Conservation (phyloP, 257 asterid genomes). For the Craterostigma plantagineum region DNA sequence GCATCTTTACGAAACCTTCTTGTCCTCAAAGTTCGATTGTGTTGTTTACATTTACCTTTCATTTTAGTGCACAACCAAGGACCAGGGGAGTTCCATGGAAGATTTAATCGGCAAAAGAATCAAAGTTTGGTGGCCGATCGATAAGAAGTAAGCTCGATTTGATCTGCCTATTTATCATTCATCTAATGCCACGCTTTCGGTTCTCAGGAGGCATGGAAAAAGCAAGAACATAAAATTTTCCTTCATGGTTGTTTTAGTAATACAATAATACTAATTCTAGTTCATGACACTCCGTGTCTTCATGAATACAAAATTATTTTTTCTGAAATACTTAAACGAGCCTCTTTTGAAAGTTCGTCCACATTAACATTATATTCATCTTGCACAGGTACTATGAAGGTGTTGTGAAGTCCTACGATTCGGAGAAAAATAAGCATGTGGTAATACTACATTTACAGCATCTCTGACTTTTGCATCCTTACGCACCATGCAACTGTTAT, state of each 20-base stretch:
- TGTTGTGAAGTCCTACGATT: slow-evolving; percentile 66
- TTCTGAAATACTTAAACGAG: too few relatives aligned
- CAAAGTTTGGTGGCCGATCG: slow-evolving; percentile 99
- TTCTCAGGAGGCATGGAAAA: neutral
- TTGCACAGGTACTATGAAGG: slow-evolving; percentile 79
- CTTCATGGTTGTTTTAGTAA: too few relatives aligned
- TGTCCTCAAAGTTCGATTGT: slow-evolving; percentile 7
- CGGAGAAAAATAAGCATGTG: slow-evolving; percentile 75
- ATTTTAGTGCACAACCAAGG: slow-evolving; percentile 52
- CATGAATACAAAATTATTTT: too few relatives aligned
- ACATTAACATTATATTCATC: neutral
- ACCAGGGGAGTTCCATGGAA: slow-evolving; percentile 20
- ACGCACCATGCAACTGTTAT: neutral
- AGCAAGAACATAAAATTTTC: too few relatives aligned
- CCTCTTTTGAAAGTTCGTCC: neutral
- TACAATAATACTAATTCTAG: too few relatives aligned
- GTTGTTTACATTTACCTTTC: slow-evolving; percentile 3
- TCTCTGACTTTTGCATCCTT: slow-evolving; percentile 7
- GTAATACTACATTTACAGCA: slow-evolving; percentile 26
- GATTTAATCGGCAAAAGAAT: slow-evolving; percentile 77
- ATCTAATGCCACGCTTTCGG: slow-evolving; percentile 8
- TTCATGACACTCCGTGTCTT: too few relatives aligned
- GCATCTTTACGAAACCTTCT: neutral
- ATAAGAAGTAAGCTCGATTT: slow-evolving; percentile 52
- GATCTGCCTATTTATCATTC: slow-evolving; percentile 9